phyloP scores from a whole-genome alignment of 2,329 filamentous ascomycete species.

The Alternaria metachromatica region DNA sequence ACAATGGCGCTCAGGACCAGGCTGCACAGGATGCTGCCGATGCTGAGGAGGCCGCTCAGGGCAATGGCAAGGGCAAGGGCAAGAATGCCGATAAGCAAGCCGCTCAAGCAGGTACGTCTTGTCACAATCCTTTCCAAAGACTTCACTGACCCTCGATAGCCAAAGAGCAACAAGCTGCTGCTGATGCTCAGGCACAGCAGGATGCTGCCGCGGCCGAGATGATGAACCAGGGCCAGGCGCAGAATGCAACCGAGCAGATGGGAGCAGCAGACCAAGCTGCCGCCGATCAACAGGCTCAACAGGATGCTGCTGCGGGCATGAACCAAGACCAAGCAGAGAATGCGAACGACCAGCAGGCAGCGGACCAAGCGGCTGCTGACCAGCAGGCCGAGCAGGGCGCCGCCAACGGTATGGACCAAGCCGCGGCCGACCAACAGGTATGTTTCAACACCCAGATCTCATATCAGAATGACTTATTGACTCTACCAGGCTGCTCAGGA shows the following conservation, averaged over 20 bases:
- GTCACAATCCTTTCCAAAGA: background rate
- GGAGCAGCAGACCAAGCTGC: slow-evolving; percentile 3
- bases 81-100: slow-evolving; percentile 9
- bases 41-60: slow-evolving; percentile 7
- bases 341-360: background rate
- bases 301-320: background rate
- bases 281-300: slow-evolving; percentile 3
- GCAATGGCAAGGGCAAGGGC: slow-evolving; percentile 14
- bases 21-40: slow-evolving; percentile 13
- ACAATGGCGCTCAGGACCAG: slow-evolving; percentile 12
- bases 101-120: slow-evolving; percentile 1
- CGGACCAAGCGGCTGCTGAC: background rate
- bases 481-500: background rate
- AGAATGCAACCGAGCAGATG: background rate
- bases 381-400: background rate
- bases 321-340: background rate
- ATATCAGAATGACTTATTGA: background rate
- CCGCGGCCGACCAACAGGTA: slow-evolving; percentile 1
- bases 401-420: slow-evolving; percentile 1
- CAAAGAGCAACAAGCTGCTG: slow-evolving; percentile 12
- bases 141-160: slow-evolving; percentile 2
- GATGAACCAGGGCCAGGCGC: background rate
- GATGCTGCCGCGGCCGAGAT: slow-evolving; percentile 1
- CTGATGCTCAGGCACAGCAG: background rate
- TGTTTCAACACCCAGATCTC: background rate